Percentiles rank a stretch among this genome's conserved stretches.
phyloP scores from a whole-genome alignment of 2,329 filamentous ascomycete genomes.

The Sarocladiaceae sp. region DNA sequence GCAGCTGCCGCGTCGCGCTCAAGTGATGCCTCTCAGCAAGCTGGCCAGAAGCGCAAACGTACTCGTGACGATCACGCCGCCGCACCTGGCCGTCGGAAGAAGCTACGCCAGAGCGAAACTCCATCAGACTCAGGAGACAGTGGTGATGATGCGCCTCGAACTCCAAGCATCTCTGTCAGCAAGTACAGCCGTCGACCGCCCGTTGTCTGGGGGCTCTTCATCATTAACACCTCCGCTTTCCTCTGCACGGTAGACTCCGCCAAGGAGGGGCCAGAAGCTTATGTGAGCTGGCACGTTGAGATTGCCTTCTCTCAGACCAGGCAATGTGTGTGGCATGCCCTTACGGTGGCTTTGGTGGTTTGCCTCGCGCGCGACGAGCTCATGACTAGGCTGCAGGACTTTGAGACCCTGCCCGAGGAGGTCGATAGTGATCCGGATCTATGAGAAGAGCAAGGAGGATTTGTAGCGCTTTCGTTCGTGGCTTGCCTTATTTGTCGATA shows the following conservation, averaged over 20 bases:
- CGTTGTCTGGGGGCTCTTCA: constrained; percentile 37
- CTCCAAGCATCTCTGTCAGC: constrained; percentile 5
- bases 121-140: too few species aligned
- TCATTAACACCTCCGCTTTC: constrained; percentile 32
- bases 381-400: constrained; percentile 26
- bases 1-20: background rate
- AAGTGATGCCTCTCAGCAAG: background rate
- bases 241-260: constrained; percentile 33
- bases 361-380: constrained; percentile 36
- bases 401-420: constrained; percentile 22
- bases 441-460: too few species aligned
- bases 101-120: background rate
- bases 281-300: constrained; percentile 37
- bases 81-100: background rate
- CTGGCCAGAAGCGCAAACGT: constrained; percentile 1
- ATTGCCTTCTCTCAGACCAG: constrained; percentile 30
- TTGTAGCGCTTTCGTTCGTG: too few species aligned
- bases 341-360: constrained; percentile 33
- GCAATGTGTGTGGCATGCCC: constrained; percentile 38
- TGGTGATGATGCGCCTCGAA: constrained; percentile 11
- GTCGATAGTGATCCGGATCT: constrained; percentile 33
- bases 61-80: background rate
- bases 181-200: constrained; percentile 26
- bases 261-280: constrained; percentile 23
- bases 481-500: too few species aligned